These are phyloP conservation scores for Leccinum pellstonianum DNA, from an alignment of 768 basidiomycete species.

Conservation along the genomic window DNA sequence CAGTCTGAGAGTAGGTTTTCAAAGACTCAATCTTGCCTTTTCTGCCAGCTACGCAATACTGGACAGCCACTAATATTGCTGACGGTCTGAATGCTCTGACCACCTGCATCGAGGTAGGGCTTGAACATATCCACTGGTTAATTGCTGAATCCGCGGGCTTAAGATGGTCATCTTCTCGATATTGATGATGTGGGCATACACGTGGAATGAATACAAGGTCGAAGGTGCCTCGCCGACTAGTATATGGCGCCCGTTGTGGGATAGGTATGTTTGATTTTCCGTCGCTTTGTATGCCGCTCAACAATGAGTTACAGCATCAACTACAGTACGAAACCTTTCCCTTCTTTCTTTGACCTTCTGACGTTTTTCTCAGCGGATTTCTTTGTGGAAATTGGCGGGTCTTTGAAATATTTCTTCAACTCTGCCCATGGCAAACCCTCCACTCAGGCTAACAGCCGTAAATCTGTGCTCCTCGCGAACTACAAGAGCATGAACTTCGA, in stretches of 20 bases:
- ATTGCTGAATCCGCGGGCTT: constrained; percentile 2
- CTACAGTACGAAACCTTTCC: constrained; percentile 35
- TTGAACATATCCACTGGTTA: not conserved
- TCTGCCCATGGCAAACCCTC: constrained; percentile 34
- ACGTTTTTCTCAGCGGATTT: constrained; percentile 55
- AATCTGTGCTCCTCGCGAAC: constrained; percentile 19
- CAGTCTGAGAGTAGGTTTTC: not conserved
- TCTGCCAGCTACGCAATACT: constrained; percentile 62
- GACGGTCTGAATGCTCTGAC: constrained; percentile 81
- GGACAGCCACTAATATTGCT: constrained; percentile 82
- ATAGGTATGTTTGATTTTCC: constrained; percentile 36
- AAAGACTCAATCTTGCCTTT: not conserved
- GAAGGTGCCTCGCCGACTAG: constrained; percentile 47
- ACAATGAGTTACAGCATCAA: constrained; percentile 39
- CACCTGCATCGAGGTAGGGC: constrained; percentile 75
- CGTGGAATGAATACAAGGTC: constrained; percentile 61
- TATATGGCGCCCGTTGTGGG: constrained; percentile 71
- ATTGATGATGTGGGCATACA: constrained; percentile 86
- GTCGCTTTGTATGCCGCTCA: constrained; percentile 3
- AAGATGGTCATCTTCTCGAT: constrained; percentile 83
- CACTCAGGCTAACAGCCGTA: constrained; percentile 18
- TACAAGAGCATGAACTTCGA: constrained; percentile 36
- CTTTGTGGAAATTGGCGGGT: constrained; percentile 56
- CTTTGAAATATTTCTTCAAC: constrained; percentile 60
- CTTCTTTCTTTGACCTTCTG: constrained; percentile 3